A percentile compares a stretch with the other conserved stretches of the same genome.
Evolutionary conservation across 1,139 yeast genomes (phyloP).

Genomic region (Wickerhamomyces sp.): DNA sequence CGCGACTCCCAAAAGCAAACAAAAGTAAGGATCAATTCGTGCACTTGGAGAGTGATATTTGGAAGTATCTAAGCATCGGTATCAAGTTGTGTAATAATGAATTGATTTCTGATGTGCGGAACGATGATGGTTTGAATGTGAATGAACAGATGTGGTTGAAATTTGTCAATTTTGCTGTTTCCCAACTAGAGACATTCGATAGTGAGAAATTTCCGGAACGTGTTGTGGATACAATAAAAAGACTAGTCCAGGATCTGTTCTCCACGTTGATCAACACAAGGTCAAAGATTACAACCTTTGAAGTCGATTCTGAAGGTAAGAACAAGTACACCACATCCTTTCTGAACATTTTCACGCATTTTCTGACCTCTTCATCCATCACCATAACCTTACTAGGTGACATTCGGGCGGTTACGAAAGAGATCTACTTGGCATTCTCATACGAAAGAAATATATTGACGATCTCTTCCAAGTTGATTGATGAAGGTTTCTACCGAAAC

Average conservation of each 20-base stretch:
- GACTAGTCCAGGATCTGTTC: conserved; percentile 48
- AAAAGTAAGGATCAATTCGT: conserved; percentile 18
- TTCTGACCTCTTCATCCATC: conserved; percentile 32
- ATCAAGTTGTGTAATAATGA: conserved; percentile 30
- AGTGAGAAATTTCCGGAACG: conserved; percentile 9
- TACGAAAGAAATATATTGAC: conserved; percentile 56
- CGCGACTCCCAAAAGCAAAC: conserved; percentile 8
- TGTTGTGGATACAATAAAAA: conserved; percentile 32
- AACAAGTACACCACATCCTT: conserved; percentile 32
- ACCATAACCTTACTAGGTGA: conserved; percentile 45
- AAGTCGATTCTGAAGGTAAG: conserved; percentile 14
- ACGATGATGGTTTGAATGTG: conserved; percentile 6
- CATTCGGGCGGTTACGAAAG: conserved; percentile 55
- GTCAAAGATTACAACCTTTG: conserved; percentile 27
- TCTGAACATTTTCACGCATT: conserved; percentile 43
- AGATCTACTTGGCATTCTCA: conserved; percentile 58
- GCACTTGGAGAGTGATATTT: conserved; percentile 23
- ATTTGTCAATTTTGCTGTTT: conserved; percentile 30
- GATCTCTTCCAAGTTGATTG: conserved; percentile 49
- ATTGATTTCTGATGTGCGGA: conserved; percentile 10
- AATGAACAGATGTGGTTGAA: conserved; percentile 39
- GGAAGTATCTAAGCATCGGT: conserved; percentile 32
- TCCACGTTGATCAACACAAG: conserved; percentile 41
- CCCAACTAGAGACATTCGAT: conserved; percentile 26
- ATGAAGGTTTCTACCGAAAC: conserved; percentile 45